phyloP scores from a whole-genome alignment of 768 basidiomycete species.

The Tephrocybe sp. region DNA sequence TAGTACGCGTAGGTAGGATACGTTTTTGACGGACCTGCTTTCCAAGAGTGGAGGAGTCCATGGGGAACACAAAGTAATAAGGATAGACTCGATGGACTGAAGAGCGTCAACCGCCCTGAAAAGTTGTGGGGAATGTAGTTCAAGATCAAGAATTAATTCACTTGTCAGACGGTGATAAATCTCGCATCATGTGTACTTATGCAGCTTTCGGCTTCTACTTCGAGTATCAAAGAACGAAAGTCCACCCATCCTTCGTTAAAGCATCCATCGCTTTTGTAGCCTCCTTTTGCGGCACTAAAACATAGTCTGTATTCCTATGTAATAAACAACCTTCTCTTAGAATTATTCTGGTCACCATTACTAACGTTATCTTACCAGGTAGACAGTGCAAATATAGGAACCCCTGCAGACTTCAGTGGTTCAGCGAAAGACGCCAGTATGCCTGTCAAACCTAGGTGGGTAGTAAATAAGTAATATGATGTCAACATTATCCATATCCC shows the following conservation, averaged over 20 bases:
- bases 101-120: background rate
- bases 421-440: slow-evolving; percentile 51
- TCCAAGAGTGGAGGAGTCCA: slow-evolving; percentile 36
- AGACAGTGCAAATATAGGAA: slow-evolving; percentile 59
- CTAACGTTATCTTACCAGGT: slow-evolving; percentile 46
- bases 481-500: background rate
- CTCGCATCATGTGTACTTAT: background rate
- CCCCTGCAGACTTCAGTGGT: slow-evolving; percentile 47
- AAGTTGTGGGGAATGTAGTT: background rate
- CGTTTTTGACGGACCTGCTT: slow-evolving; percentile 62
- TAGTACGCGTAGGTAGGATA: slow-evolving; percentile 76
- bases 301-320: slow-evolving; percentile 66
- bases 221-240: slow-evolving; percentile 24
- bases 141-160: background rate
- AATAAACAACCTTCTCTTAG: too few relatives aligned
- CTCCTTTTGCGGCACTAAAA: slow-evolving; percentile 49
- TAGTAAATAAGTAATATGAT: background rate
- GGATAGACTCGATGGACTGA: background rate
- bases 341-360: background rate
- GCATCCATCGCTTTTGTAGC: slow-evolving; percentile 37
- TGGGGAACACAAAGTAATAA: slow-evolving; percentile 17
- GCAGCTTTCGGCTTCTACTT: background rate
- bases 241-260: slow-evolving; percentile 53
- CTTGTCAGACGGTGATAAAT: background rate
- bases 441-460: slow-evolving; percentile 50